Base-by-base conservation (phyloP, 2,329 filamentous ascomycete genomes). In the Colletotrichum lini region DNA sequence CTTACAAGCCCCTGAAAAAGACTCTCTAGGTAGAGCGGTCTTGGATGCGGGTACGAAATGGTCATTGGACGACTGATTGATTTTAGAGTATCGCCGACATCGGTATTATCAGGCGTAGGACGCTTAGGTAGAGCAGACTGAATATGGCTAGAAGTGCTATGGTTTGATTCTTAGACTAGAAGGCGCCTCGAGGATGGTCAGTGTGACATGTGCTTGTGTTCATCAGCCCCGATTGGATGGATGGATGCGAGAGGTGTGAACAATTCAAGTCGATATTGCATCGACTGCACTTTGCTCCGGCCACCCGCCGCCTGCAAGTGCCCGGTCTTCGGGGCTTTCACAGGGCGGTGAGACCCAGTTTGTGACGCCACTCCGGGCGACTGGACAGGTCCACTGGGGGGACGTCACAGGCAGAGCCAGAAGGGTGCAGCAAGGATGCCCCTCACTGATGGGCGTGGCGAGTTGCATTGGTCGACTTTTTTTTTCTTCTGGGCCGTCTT, bases 1-100 rank as follows among this genome's bases (percentile, higher is more conserved):
- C 80, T 40, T 70, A 76, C 26, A 78, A 78, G 60, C 78, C 79
- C 26, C 56, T 77, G 50, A 82, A 80, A 69, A 76, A 75, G 70
- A 66, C 56, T 16, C 68, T 73, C 44, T 75, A 73, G 54, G 56
- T 42, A 38, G 35, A 38, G n/a, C 15, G 54, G 40, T 52, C 56
- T 45, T n/a, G 26, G 13, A 35, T 52, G 9, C 30, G 61, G 35
- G 9, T n/a, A 30, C 10, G 42, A 21, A 10, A 9, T 6, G 42
- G 56, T 40, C 21, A 44, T 52, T 47, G 23, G 49, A n/a, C 35
- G 35, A 38, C 9, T 58, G 40, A 47, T 42, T 60, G 35, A 7
- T 21, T 15, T 21, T 12, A 40, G 45, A 50, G 7, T 52, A 54
- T 38, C 44, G 45, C 50, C 64, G 57, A 67, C 15, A 67, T 62